Base-by-base conservation (phyloP, 2,329 filamentous ascomycete genomes). In the Fusarium siculi region DNA sequence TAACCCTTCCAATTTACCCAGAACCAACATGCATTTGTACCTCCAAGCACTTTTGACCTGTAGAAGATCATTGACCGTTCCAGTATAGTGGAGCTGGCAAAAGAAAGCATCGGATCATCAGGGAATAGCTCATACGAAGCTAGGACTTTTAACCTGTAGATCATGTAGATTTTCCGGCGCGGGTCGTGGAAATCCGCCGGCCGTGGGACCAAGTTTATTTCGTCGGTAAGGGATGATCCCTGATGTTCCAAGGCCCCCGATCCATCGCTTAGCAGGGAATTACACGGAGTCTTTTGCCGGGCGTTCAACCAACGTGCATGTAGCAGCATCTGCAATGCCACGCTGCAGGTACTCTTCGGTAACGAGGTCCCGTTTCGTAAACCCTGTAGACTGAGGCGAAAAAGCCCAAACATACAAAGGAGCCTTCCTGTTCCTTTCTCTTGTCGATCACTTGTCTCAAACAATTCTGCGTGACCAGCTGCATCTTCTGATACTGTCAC, bases 401-500 rank as follows among this genome's bases (percentile, higher is more conserved):
- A 46, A 28, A 9, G 32, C 5, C 7, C 6, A 10, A 25, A 40
- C 42, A 49, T 63, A 63, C 53, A 63, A 59, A 37, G 32, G 54
- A 59, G 53, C 53, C 2, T 50, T 63, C 44, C 32, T 10, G n/a
- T 44, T 46, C 21, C 61, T 66, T 46, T 66, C 16, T 42, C 19
- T 19, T 63, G 55, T 49, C 14, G 42, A 68, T 68, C 63, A 12
- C 9, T 37, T 32, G 34, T 14, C 32, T 39, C 37, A 43, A 47
- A 55, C 65, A 49, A 34, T 50, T 59, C 28, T 52, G 21, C 34
- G 28, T n/a, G 19, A 58, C 39, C 34, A 43, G 1, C 5, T 63
- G 47, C 63, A 50, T 37, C 16, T 47, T 42, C 47, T 50, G 63
- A 55, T 36, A 68, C 63, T 44, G n/a, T 19, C 40, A 10, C 47